These are phyloP conservation scores for Dendrocalamus sinicus DNA, from an alignment of 176 grass and related monocot species.

Conservation along the genomic window DNA sequence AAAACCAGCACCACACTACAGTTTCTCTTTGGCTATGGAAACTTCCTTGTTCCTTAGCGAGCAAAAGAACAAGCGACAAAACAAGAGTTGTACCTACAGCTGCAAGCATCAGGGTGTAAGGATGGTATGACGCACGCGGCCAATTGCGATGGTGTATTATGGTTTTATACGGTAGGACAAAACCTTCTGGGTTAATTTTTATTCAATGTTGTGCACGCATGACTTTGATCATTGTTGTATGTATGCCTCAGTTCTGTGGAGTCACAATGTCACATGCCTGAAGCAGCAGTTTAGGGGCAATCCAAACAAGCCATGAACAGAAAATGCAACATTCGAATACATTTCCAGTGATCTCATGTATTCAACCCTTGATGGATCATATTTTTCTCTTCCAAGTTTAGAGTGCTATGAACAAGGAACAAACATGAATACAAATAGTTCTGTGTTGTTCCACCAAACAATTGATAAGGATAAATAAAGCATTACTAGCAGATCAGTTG, in stretches of 20 bases:
- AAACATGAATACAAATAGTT: neutral
- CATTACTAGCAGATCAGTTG: neutral
- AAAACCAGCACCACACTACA: neutral
- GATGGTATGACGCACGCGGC: neutral
- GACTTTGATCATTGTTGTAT: neutral
- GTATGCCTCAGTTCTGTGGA: neutral
- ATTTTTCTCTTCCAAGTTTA: neutral
- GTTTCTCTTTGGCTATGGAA: constrained; percentile 15
- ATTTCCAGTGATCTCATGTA: neutral
- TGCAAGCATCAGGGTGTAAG: neutral
- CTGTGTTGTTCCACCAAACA: neutral
- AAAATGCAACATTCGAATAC: neutral
- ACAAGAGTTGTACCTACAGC: neutral
- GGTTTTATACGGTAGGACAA: neutral
- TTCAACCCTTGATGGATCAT: neutral
- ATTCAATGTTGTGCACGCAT: neutral
- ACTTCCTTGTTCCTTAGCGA: neutral
- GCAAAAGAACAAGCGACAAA: neutral
- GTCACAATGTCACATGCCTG: too few relatives aligned
- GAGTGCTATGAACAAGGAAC: neutral
- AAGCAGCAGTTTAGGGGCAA: neutral
- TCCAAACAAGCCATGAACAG: neutral
- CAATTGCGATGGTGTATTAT: neutral
- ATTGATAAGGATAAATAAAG: constrained; percentile 1
- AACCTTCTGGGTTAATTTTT: neutral